Conservation (phyloP, 148 eudicot genomes). For the Rheum nobile region DNA sequence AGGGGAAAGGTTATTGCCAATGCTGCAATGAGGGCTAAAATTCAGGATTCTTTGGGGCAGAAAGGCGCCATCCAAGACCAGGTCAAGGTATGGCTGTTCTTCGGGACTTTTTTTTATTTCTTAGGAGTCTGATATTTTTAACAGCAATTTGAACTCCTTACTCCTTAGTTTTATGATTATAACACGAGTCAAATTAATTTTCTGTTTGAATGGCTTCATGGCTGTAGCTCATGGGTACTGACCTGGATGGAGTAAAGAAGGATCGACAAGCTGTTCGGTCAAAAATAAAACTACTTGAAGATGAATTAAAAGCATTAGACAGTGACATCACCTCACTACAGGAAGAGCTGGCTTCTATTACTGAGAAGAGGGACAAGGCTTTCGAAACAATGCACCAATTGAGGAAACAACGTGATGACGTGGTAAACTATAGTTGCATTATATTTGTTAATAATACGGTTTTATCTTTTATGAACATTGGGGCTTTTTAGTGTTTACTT, state of each 20-base stretch:
- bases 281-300: conserved; percentile 34
- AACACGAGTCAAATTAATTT: not conserved
- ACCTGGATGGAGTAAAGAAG: conserved; percentile 68
- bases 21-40: conserved; percentile 56
- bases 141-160: not conserved
- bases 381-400: conserved; percentile 22
- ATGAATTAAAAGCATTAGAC: conserved; percentile 27
- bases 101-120: not conserved
- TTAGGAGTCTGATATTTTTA: not conserved
- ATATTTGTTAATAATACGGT: not conserved
- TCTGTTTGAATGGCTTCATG: not conserved
- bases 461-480: not conserved
- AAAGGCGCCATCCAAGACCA: conserved; percentile 68
- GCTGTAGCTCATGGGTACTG: conserved; percentile 54
- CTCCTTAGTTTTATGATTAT: not conserved
- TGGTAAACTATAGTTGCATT: conserved; percentile 26
- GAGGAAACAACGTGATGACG: conserved; percentile 34
- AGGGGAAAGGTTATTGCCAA: conserved; percentile 65
- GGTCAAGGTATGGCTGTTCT: conserved; percentile 54
- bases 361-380: conserved; percentile 29
- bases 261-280: conserved; percentile 36
- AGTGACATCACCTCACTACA: conserved; percentile 30
- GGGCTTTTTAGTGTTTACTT: too few species aligned
- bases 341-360: conserved; percentile 23
- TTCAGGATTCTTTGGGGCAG: conserved; percentile 65